Base-by-base conservation (phyloP, 2,329 filamentous ascomycete species). In the Aureobasidium sp. region DNA sequence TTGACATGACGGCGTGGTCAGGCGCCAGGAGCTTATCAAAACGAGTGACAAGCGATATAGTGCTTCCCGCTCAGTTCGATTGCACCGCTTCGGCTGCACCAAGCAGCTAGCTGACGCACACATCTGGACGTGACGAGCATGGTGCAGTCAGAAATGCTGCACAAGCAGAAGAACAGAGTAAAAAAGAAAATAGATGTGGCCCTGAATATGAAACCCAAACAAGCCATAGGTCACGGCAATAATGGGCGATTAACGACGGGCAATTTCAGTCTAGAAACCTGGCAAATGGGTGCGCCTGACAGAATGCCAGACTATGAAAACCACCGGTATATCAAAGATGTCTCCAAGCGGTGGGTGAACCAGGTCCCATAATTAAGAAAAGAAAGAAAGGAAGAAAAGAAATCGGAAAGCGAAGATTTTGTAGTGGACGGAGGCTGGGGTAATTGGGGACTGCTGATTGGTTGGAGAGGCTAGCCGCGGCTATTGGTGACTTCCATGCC, bases 161-260 rank as follows among this genome's bases (percentile, higher is more conserved):
- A 21, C 21, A 21, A 21, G 21, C 21, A 21, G 21, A 21, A 21
- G 21, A 21, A 21, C 21, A 21, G 21, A 21, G 21, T 21, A 21
- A 1, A 21, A 21, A 21, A 21, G 21, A n/a, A 29, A 49, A 50
- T 16, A 42, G 62, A 74, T 80, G 76, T 79, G 66, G 75, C 77
- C 77, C 77, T 79, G 78, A 54, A 80, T 79, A 80, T 80, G 78
- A 80, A 80, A 78, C 78, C 72, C 77, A 77, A 21, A 72, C 71
- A 66, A 72, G 72, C 71, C 73, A 76, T 69, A 66, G 68, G 62
- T 64, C 41, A 68, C 64, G 70, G 73, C 30, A 70, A 65, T 71
- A 73, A 76, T 76, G 77, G 72, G 78, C 75, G 78, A 80, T 80
- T 80, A 80, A 80, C 77, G 75, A 79, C 78, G 76, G 77, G 76